Base-by-base conservation (phyloP, 345 rosid genomes). In the Lepidium aucheri region DNA sequence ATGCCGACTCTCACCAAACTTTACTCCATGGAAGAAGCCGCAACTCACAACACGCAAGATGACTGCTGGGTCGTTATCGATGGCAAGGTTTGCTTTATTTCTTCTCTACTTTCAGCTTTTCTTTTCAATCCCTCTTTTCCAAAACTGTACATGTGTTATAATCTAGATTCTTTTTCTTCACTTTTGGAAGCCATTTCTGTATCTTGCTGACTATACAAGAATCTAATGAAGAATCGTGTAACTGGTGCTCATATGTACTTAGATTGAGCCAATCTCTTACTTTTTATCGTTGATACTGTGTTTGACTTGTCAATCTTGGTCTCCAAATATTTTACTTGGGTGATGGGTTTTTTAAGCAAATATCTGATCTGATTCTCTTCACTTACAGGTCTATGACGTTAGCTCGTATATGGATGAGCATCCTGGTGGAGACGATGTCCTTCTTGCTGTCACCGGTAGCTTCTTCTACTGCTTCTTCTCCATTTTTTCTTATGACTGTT, bases 61-160 rank as follows among this genome's bases (percentile, higher is more conserved):
- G 99, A 88, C 69, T 94, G 96, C 79, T 94, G 99, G 99, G 36
- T 90, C 72, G 87, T 94, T 49, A 72, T 94, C 58, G 95, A 94
- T 53, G 91, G 90, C 82, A 90, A 88, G 90, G 99, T 83, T 51
- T 17, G 32, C 28, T 53, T 56, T 6, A 11, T 18, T 51, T 9
- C 26, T 11, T 58, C 8, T 6, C 5, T 7, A 28, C 0, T 28
- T 28, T 28, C 32, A 28, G 32, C 17, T 61, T 47, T 22, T 35
- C 6, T 16, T 67, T 30, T 66, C n/a, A n/a, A n/a, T n/a, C n/a
- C n/a, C n/a, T n/a, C n/a, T n/a, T n/a, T n/a, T n/a, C 60, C 15
- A 12, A 8, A 40, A 56, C 11, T 1, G 38, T 45, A 33, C 33
- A 17, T 33, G 6, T 30, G 18, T 9, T 41, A 3, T 20, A 69